Base-by-base conservation (phyloP, 192 early-diverging fungal genomes). In the Nowakowskiella sp. region DNA sequence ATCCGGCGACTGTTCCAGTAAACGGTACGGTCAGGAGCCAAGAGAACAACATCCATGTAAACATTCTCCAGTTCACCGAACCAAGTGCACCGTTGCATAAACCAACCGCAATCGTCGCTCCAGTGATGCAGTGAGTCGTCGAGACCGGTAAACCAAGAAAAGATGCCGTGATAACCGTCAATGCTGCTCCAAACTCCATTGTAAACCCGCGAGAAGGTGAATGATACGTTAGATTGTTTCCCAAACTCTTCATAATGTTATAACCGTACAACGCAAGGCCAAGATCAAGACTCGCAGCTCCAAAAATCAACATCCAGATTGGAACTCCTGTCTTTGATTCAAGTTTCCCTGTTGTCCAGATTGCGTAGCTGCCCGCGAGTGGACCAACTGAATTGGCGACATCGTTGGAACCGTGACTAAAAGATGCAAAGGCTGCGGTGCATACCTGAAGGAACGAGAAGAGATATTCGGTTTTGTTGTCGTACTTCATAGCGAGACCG, bases 331-430 rank as follows among this genome's bases (percentile, higher is more conserved):
- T 68, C 42, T 82, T 81, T 52, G 70, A 73, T n/a, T n/a, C n/a
- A n/a, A n/a, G n/a, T 23, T 77, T 65, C 24, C 76, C 78, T 7
- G 56, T 67, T 42, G 66, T 49, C 84, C 87, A 91, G 49, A 85
- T 73, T 49, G 73, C 64, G 61, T 78, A 90, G 42, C 90, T 86
- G 31, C 81, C 67, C 1, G 89, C 66, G 26, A 90, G 58, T 16
- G 89, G 88, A 43, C 89, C 87, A 43, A 87, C 81, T 21, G 89
- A 87, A 58, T 91, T 90, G 58, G 87, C 78, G 22, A 90, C 85
- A 67, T 91, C 87, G 72, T 91, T 91, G 51, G 81, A 80, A 42
- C 88, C 86, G 68, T 91, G 88, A 13, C 85, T 74, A 65, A 90
- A 90, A 53, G 87, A 89, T 24, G 88, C 83, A 31, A 89, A 81